These are phyloP conservation scores for Salix dunnii DNA, from an alignment of 345 rosid genomes.

Conservation along the genomic window DNA sequence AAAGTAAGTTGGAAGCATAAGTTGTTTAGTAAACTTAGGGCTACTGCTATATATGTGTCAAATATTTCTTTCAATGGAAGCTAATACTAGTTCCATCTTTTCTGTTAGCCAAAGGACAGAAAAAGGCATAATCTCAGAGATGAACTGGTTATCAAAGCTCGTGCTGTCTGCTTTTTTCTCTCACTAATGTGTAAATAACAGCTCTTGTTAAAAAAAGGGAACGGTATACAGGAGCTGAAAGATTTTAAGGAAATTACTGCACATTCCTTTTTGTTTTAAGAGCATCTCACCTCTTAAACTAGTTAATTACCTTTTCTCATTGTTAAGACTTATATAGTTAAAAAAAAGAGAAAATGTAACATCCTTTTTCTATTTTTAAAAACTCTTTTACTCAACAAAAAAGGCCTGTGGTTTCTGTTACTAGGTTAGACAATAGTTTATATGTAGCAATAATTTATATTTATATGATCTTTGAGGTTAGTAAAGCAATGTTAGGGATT, in stretches of 20 bases:
- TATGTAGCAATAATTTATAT: no score
- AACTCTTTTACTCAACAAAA: no score
- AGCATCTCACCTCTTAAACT: not conserved
- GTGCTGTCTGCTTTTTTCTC: not conserved
- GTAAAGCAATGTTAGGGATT: no score
- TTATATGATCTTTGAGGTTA: no score
- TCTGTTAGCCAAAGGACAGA: slow-evolving; percentile 42
- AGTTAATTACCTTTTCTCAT: not conserved
- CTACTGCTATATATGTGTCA: not conserved
- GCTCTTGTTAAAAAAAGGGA: not conserved
- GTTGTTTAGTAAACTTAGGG: not conserved
- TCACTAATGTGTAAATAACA: not conserved
- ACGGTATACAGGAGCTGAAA: not conserved
- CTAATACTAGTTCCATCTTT: slow-evolving; percentile 16
- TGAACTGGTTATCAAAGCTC: slow-evolving; percentile 16
- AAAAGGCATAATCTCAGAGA: slow-evolving; percentile 49
- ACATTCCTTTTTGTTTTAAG: not conserved
- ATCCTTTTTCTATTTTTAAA: no score
- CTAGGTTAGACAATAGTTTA: no score
- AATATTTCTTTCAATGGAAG: not conserved
- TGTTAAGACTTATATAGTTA: not conserved
- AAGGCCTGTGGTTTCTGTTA: no score
- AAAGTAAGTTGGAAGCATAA: no score
- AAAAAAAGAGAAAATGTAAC: no score
- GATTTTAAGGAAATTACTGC: not conserved